Conservation (phyloP, 768 basidiomycete species). For the Amanita inopinata region DNA sequence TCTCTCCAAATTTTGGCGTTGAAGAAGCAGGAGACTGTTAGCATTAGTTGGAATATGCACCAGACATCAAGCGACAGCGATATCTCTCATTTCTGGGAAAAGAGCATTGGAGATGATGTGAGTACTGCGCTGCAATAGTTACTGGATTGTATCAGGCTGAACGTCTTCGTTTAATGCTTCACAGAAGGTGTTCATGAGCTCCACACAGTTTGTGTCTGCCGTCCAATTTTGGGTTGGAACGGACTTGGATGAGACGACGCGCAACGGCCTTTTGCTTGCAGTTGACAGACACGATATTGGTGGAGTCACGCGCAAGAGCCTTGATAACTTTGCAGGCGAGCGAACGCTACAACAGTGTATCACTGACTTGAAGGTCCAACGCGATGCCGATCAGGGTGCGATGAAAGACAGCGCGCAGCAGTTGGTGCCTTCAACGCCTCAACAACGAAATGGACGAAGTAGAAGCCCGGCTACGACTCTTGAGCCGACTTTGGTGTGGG, state of each 20-base stretch:
- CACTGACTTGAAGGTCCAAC: constrained; percentile 1
- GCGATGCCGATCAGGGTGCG: too few species aligned
- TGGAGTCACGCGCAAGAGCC: constrained; percentile 14
- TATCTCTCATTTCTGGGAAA: constrained; percentile 16
- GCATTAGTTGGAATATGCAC: constrained; percentile 10
- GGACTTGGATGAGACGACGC: constrained; percentile 11
- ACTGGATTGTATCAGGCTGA: constrained; percentile 6
- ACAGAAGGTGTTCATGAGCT: background rate
- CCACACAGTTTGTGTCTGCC: constrained; percentile 7
- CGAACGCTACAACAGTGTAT: constrained; percentile 11
- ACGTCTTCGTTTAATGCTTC: background rate
- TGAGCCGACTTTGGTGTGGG: constrained; percentile 21
- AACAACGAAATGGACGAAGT: too few species aligned
- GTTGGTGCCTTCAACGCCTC: too few species aligned
- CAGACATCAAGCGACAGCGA: constrained; percentile 10
- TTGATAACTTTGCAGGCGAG: constrained; percentile 13
- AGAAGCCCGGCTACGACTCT: too few species aligned
- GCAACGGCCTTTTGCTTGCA: constrained; percentile 10
- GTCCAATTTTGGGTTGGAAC: constrained; percentile 10
- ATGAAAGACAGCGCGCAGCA: too few species aligned
- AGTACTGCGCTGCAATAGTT: background rate
- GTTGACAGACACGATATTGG: constrained; percentile 17
- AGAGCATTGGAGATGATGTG: constrained; percentile 17
- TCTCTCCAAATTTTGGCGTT: constrained; percentile 1
- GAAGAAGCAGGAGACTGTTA: background rate